Evolutionary conservation across 257 asterid genomes (phyloP).

Genomic region (Solanum stenotomum): DNA sequence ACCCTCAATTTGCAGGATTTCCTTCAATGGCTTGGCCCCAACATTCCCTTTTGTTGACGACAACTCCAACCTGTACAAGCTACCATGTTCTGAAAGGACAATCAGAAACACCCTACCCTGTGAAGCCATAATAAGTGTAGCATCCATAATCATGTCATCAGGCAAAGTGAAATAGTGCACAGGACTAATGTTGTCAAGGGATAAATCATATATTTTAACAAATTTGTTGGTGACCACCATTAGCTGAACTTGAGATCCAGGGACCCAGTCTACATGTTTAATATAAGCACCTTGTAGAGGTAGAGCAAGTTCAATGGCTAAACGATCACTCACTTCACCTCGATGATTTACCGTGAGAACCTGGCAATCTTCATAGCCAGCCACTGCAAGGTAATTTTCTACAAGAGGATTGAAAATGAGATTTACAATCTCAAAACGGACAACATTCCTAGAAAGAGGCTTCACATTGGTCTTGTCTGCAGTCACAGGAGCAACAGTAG

Average conservation of each 20-base stretch:
- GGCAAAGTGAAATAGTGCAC: conserved; percentile 79
- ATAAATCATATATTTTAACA: conserved; percentile 86
- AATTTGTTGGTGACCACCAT: conserved; percentile 93
- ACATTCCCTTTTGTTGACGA: conserved; percentile 73
- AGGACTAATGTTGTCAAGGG: conserved; percentile 95
- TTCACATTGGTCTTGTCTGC: conserved; percentile 99
- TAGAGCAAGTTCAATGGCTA: conserved; percentile 92
- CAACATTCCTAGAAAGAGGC: conserved; percentile 90
- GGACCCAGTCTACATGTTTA: conserved; percentile 91
- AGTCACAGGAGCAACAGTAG: conserved; percentile 85
- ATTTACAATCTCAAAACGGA: conserved; percentile 94
- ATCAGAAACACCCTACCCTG: conserved; percentile 66
- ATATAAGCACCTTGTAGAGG: conserved; percentile 98
- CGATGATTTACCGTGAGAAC: conserved; percentile 91
- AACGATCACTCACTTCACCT: conserved; percentile 95
- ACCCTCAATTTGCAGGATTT: conserved; percentile 62
- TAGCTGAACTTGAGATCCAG: conserved; percentile 95
- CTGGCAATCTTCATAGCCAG: conserved; percentile 99
- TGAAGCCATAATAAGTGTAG: conserved; percentile 69
- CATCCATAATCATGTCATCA: conserved; percentile 74
- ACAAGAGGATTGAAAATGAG: conserved; percentile 74
- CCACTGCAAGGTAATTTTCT: conserved; percentile 89
- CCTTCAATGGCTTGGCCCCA: conserved; percentile 81
- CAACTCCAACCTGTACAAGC: conserved; percentile 81
- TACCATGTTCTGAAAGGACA: conserved; percentile 78